A percentile compares a stretch with the other conserved stretches of the same genome.
These are phyloP conservation scores for Cornus suecica DNA, from an alignment of 148 eudicot species.

Conservation along the genomic window DNA sequence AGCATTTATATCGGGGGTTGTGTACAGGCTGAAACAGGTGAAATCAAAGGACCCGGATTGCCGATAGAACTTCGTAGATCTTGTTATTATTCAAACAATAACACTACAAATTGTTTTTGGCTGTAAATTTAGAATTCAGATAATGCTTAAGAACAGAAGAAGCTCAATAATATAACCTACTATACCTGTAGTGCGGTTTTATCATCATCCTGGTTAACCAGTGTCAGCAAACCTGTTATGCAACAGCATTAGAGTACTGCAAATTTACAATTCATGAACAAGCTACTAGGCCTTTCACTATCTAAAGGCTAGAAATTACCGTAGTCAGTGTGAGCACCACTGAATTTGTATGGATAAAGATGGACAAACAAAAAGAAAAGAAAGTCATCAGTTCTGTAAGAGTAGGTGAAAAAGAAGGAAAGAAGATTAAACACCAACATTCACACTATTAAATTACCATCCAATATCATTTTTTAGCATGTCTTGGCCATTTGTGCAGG, in stretches of 20 bases:
- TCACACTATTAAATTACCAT: constrained; percentile 44
- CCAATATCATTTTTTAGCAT: constrained; percentile 60
- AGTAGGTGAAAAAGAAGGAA: constrained; percentile 13
- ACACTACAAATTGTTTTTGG: neutral
- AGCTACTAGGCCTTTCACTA: neutral
- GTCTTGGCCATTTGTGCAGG: constrained; percentile 33
- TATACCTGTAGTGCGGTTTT: constrained; percentile 85
- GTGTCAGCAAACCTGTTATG: constrained; percentile 69
- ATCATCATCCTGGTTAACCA: constrained; percentile 88
- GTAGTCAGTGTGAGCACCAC: constrained; percentile 97
- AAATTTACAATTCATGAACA: neutral
- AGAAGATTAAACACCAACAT: neutral
- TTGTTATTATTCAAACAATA: neutral
- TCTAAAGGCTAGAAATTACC: constrained; percentile 41
- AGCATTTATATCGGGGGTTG: neutral
- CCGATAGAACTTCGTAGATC: no score
- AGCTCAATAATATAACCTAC: neutral
- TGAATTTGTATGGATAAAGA: constrained; percentile 31
- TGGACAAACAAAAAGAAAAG: constrained; percentile 14
- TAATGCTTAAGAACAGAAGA: neutral
- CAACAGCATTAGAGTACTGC: constrained; percentile 6
- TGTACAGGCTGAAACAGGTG: no score
- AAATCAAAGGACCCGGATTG: no score
- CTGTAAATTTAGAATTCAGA: neutral
- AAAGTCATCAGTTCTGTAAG: neutral